Evolutionary conservation across 2,329 filamentous ascomycete species (phyloP), one percentile per base, ranked within the genome.

Genomic region (Chaetomiaceae sp.): DNA sequence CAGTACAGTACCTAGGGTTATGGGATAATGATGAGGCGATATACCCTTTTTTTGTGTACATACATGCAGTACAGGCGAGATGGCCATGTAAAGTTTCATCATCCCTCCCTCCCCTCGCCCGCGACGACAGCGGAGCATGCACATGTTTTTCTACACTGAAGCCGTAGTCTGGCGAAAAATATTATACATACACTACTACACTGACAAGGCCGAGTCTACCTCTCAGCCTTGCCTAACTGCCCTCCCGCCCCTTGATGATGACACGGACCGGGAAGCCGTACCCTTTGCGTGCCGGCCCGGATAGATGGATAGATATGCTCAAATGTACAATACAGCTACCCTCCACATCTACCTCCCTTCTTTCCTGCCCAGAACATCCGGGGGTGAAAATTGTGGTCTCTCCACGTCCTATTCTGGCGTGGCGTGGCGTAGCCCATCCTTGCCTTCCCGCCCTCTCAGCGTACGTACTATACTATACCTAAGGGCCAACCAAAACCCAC

Each of bases 131-230:
- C 5, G 9, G 9, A 16, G 18, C 25, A 33, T 41, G 23, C 8
- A 48, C 29, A 21, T 40, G 27, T 21, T 18, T 21, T 51, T 48
- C 43, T 51, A 55, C 48, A 51, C 45, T 48, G 42, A 20, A 51
- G 30, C 52, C 46, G 30, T 36, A 9, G 33, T 46, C 29, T 37
- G 48, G 48, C 43, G 29, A 29, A 44, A 50, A 43, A 51, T 48
- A 51, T 21, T 48, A 55, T 51, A 55, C 53, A 51, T 50, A 50
- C 34, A 46, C 25, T 33, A 46, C 34, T 47, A 54, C 43, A 48
- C 42, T 43, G 45, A 38, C 52, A 55, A 27, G 47, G 14, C 40
- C 14, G 23, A 16, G 33, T 4, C 20, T 32, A 4, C 3, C 33
- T 16, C 32, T 16, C 11, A 16, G 18, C 36, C 23, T 6, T 29